Evolutionary conservation across 2,329 filamentous ascomycete genomes (phyloP), one percentile per base, ranked within the genome.

Genomic region (Juglanconis sp.): DNA sequence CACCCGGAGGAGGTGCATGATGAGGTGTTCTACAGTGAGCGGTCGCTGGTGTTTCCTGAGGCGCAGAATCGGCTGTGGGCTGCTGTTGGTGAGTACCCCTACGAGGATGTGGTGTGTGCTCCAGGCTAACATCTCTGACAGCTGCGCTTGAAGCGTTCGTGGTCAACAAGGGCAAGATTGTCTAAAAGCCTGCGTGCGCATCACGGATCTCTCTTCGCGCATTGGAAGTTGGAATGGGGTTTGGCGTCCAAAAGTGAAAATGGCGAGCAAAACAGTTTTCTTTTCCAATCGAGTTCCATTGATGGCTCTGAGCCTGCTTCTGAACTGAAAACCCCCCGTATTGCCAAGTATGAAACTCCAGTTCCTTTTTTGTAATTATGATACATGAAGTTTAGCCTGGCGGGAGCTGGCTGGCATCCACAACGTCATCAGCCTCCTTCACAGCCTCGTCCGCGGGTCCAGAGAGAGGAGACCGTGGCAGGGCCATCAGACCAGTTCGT

Each of bases 51-150:
- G 4, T 99, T 97, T 77, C 87, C 86, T 2, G 95, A 99, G 76
- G 95, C 92, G 0, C 93, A 98, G 78, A 99, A 99, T 72, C 87
- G 95, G 65, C 74, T 99, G 40, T 99, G 92, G 90, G 89, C 92
- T 65, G 93, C 92, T 49, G 86, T 96, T 68, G 80, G 87, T 87
- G 76, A 75, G 85, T 83, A 8, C 8, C 8, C 5, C 11, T 31
- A 10, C 2, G 3, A 8, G 38, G 2, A 17, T 48, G 4, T 10
- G 10, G 49, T 15, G 7, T 17, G 8, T 56, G 15, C 31, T 3
- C 11, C 36, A 52, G 31, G 36, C 61, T 63, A 40, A 63, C 38
- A 40, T 38, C 53, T 7, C 46, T 24, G 24, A 47, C 65, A 85
- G 88, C 91, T 69, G 90, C 87, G 3, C 74, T 98, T 34, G 92